These are phyloP conservation scores for Flammula alnicola DNA, from an alignment of 1,284 basidiomycete species.

Conservation along the genomic window DNA sequence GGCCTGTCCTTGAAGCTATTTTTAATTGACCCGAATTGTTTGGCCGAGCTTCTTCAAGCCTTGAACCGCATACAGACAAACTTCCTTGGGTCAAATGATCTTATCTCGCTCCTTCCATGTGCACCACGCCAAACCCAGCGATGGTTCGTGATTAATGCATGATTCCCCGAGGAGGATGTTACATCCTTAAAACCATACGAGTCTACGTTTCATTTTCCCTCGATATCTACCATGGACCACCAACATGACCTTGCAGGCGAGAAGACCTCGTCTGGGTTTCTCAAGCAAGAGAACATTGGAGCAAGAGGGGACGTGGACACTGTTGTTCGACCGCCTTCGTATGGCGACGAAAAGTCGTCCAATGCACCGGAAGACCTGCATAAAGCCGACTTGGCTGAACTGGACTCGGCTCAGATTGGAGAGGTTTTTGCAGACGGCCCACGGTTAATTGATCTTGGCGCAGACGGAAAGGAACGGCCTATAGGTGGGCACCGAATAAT, in stretches of 20 bases:
- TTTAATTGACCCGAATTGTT: neutral
- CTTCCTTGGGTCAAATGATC: slow-evolving; percentile 14
- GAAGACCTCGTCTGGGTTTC: neutral
- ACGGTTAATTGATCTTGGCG: slow-evolving; percentile 37
- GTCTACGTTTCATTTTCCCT: no score
- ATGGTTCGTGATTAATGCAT: slow-evolving; percentile 1
- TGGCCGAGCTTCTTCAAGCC: neutral
- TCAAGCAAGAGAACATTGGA: neutral
- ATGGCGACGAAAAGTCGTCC: neutral
- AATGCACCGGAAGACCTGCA: neutral
- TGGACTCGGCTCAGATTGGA: slow-evolving; percentile 18
- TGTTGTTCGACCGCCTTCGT: neutral
- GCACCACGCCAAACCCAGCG: neutral
- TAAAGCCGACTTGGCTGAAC: neutral
- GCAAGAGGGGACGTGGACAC: neutral
- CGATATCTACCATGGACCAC: neutral
- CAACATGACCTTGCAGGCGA: neutral
- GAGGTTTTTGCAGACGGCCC: slow-evolving; percentile 37
- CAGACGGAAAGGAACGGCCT: slow-evolving; percentile 38
- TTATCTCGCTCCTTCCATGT: slow-evolving; percentile 9
- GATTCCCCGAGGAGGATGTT: neutral
- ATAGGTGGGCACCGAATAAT: slow-evolving; percentile 17
- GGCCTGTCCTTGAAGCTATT: no score
- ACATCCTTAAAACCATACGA: no score
- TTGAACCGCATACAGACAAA: no score